phyloP scores from a whole-genome alignment of 345 rosid genomes.

The Arabidopsis thaliana region TAIR10.1 NC_003074.8:8782001-8782500 shows the following conservation, averaged over 20 bases:
- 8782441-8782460: conserved; percentile 81
- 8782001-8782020: conserved; percentile 67
- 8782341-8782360: conserved; percentile 73
- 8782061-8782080: conserved; percentile 72
- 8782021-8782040: conserved; percentile 78
- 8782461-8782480: conserved; percentile 79
- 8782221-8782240: conserved; percentile 68
- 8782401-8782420: conserved; percentile 78
- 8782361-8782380: conserved; percentile 68
- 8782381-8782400: conserved; percentile 90
- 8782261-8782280: conserved; percentile 71
- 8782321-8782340: conserved; percentile 88
- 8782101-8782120: conserved; percentile 84
- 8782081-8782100: conserved; percentile 74
- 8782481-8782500: conserved; percentile 77
- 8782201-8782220: conserved; percentile 70
- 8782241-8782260: conserved; percentile 71
- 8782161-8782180: conserved; percentile 75
- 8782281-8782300: conserved; percentile 72
- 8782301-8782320: conserved; percentile 80
- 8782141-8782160: conserved; percentile 66
- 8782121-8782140: conserved; percentile 68
- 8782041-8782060: conserved; percentile 71
- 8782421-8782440: conserved; percentile 75
- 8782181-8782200: conserved; percentile 68